These are phyloP conservation scores for Westerdykella sp. DNA, from an alignment of 2,329 filamentous ascomycete genomes.

Conservation along the genomic window DNA sequence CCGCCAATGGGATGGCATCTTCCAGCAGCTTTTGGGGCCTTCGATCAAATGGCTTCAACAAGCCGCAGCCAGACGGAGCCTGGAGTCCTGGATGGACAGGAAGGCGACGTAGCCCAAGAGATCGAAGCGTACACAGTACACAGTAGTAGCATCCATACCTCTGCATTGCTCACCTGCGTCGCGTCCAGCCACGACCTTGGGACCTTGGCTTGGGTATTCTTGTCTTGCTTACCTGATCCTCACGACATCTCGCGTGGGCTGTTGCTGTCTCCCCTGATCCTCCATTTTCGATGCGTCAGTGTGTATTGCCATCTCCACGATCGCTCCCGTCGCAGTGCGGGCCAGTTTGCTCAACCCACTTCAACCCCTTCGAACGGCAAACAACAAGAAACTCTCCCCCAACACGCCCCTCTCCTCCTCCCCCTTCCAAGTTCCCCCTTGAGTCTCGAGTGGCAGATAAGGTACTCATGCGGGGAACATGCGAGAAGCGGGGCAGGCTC, in stretches of 20 bases:
- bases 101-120: not conserved
- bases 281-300: no score
- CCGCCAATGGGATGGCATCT: conserved; percentile 12
- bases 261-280: no score
- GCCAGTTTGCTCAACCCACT: no score
- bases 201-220: not conserved
- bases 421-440: no score
- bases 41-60: not conserved
- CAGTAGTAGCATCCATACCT: no score
- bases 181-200: not conserved
- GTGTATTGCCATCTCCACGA: no score
- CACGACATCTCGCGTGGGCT: not conserved
- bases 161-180: not conserved
- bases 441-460: conserved; percentile 21
- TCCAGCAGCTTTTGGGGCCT: not conserved
- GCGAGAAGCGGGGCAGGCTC: conserved; percentile 18
- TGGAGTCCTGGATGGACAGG: not conserved
- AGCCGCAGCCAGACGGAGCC: not conserved
- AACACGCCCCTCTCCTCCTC: not conserved
- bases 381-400: not conserved
- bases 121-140: not conserved
- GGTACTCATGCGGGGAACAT: conserved; percentile 21
- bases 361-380: no score
- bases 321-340: no score
- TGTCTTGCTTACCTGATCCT: not conserved